Evolutionary conservation across 768 basidiomycete genomes (phyloP).

Genomic region (Daedaleopsis nitida): DNA sequence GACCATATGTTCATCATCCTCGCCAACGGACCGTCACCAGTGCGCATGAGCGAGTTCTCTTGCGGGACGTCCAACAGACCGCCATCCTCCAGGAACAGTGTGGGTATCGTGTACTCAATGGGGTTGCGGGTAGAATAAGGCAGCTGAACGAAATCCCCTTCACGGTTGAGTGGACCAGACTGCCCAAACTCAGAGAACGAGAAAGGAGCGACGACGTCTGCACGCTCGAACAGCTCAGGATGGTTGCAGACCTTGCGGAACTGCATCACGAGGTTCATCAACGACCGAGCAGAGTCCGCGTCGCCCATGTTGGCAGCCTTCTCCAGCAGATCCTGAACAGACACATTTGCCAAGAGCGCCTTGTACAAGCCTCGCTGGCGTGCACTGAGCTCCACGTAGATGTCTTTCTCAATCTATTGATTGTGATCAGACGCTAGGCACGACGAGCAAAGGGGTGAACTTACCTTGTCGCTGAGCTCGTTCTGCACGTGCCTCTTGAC

Average conservation of each 20-base stretch:
- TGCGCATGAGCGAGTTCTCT: conserved; percentile 48
- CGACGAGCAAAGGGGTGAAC: conserved; percentile 5
- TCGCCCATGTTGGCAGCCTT: conserved; percentile 93
- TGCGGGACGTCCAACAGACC: conserved; percentile 69
- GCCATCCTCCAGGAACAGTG: conserved; percentile 75
- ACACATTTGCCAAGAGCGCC: conserved; percentile 88
- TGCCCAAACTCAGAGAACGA: conserved; percentile 84
- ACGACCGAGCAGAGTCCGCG: conserved; percentile 85
- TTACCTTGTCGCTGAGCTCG: conserved; percentile 96
- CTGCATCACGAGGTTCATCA: conserved; percentile 99
- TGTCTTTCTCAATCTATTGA: conserved; percentile 88
- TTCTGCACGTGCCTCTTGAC: conserved; percentile 99
- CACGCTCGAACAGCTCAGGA: conserved; percentile 96
- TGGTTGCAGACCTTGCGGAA: conserved; percentile 99
- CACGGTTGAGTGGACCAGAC: conserved; percentile 80
- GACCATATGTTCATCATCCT: conserved; percentile 92
- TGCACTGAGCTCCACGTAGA: conserved; percentile 92
- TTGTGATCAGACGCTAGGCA: too few relatives aligned
- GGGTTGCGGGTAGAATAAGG: conserved; percentile 89
- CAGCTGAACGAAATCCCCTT: conserved; percentile 81
- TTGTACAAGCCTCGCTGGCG: conserved; percentile 90
- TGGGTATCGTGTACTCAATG: conserved; percentile 77
- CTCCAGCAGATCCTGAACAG: conserved; percentile 89
- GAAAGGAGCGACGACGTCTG: conserved; percentile 92
- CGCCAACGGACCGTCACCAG: conserved; percentile 53